Conservation (phyloP, 768 basidiomycete genomes). For the Paxillus rubicundulus region DNA sequence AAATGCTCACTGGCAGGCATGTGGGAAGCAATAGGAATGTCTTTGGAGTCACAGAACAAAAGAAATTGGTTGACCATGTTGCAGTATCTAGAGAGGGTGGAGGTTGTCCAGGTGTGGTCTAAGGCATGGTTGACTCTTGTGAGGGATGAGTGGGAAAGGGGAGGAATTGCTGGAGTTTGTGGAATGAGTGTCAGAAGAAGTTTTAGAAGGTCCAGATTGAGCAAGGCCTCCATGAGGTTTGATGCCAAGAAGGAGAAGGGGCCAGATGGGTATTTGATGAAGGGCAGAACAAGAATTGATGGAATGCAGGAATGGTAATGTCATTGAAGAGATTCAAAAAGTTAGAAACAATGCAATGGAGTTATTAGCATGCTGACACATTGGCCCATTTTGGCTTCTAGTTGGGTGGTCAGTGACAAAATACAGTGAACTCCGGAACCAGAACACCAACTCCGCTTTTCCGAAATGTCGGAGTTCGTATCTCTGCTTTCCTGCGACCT, state of each 20-base stretch:
- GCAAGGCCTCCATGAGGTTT: too few relatives aligned
- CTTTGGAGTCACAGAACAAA: constrained; percentile 20
- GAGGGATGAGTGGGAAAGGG: neutral
- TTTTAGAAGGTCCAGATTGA: neutral
- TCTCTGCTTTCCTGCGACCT: too few relatives aligned
- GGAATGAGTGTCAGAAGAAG: neutral
- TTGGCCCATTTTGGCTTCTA: too few relatives aligned
- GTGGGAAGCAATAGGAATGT: constrained; percentile 4
- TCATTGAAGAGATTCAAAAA: neutral
- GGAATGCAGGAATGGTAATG: too few relatives aligned
- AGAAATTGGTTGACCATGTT: constrained; percentile 1
- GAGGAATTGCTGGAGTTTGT: neutral
- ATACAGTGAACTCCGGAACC: too few relatives aligned
- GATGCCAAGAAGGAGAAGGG: too few relatives aligned
- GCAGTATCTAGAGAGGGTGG: constrained; percentile 4
- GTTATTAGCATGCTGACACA: too few relatives aligned
- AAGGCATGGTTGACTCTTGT: neutral
- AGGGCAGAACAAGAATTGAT: too few relatives aligned
- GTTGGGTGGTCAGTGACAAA: too few relatives aligned
- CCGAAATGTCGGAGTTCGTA: too few relatives aligned
- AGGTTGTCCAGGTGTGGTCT: constrained; percentile 4
- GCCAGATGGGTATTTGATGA: too few relatives aligned
- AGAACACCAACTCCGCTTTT: too few relatives aligned
- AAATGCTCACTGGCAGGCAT: constrained; percentile 28
- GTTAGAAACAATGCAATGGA: neutral